Evolutionary conservation across 352 stramenopile species (phyloP).

Genomic region (Pseudoperonospora humuli): DNA sequence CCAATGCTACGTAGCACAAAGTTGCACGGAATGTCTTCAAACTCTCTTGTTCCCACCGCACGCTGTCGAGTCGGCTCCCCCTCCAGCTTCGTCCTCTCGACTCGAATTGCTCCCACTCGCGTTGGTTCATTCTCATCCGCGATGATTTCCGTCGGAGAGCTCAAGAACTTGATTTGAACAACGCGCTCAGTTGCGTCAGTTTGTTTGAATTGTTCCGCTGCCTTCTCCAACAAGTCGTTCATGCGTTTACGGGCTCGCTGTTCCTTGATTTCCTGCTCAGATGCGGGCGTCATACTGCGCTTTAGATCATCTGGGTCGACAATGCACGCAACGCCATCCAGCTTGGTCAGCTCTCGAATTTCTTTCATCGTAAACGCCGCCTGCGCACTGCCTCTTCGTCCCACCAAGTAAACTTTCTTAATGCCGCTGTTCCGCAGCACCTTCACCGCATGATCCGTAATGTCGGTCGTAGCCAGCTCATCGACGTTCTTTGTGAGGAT

Average conservation of each 20-base stretch:
- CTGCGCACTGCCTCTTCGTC: slow-evolving; percentile 92
- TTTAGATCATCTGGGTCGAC: slow-evolving; percentile 86
- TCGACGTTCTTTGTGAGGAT: slow-evolving; percentile 90
- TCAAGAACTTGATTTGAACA: slow-evolving; percentile 88
- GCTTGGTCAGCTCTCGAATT: slow-evolving; percentile 84
- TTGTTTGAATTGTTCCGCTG: slow-evolving; percentile 30
- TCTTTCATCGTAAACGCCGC: slow-evolving; percentile 98
- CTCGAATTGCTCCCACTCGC: slow-evolving; percentile 57
- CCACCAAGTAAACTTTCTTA: slow-evolving; percentile 87
- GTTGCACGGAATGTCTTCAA: slow-evolving; percentile 75
- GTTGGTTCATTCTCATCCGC: slow-evolving; percentile 36
- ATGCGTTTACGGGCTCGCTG: slow-evolving; percentile 81
- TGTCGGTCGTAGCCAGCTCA: slow-evolving; percentile 89
- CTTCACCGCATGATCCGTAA: slow-evolving; percentile 85
- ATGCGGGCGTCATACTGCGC: slow-evolving; percentile 76
- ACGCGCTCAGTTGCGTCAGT: slow-evolving; percentile 24
- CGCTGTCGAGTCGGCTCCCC: slow-evolving; percentile 77
- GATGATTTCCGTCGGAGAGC: slow-evolving; percentile 76
- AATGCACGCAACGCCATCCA: slow-evolving; percentile 72
- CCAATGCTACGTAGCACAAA: slow-evolving; percentile 80
- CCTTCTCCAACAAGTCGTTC: slow-evolving; percentile 69
- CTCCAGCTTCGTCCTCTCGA: slow-evolving; percentile 86
- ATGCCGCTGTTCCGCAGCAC: slow-evolving; percentile 63
- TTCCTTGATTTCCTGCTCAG: slow-evolving; percentile 81
- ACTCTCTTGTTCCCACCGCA: slow-evolving; percentile 79